Percentiles rank a stretch among this genome's conserved stretches.
These are phyloP conservation scores for Ceratonia siliqua DNA, from an alignment of 306 rosid species.

Conservation along the genomic window DNA sequence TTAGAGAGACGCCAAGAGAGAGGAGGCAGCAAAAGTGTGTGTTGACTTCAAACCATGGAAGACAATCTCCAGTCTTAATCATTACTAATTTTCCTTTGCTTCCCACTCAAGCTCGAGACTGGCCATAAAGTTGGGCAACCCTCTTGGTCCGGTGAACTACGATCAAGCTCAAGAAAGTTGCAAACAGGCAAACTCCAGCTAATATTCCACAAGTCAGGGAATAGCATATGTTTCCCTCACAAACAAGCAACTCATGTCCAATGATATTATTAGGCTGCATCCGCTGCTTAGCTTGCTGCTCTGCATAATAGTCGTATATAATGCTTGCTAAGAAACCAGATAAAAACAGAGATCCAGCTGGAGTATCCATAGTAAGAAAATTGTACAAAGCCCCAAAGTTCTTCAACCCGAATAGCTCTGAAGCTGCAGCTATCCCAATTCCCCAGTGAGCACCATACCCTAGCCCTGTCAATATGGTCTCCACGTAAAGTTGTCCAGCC, in stretches of 20 bases:
- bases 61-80: not conserved
- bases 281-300: slow-evolving; percentile 43
- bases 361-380: slow-evolving; percentile 61
- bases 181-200: slow-evolving; percentile 58
- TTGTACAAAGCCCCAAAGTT: slow-evolving; percentile 74
- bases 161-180: slow-evolving; percentile 49
- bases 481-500: slow-evolving; percentile 46
- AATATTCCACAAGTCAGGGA: slow-evolving; percentile 65
- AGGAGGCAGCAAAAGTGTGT: not conserved
- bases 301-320: slow-evolving; percentile 68
- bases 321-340: slow-evolving; percentile 67
- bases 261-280: not conserved
- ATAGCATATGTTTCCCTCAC: slow-evolving; percentile 65
- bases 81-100: not conserved
- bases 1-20: not conserved
- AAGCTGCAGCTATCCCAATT: slow-evolving; percentile 41
- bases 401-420: slow-evolving; percentile 69
- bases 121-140: slow-evolving; percentile 59
- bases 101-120: slow-evolving; percentile 32
- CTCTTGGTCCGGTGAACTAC: slow-evolving; percentile 55
- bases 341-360: slow-evolving; percentile 69
- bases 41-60: not conserved
- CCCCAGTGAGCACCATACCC: slow-evolving; percentile 60
- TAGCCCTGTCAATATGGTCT: slow-evolving; percentile 47
- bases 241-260: slow-evolving; percentile 43